Conservation (phyloP, 352 stramenopile species). For the Globisporangium cystogenes region DNA sequence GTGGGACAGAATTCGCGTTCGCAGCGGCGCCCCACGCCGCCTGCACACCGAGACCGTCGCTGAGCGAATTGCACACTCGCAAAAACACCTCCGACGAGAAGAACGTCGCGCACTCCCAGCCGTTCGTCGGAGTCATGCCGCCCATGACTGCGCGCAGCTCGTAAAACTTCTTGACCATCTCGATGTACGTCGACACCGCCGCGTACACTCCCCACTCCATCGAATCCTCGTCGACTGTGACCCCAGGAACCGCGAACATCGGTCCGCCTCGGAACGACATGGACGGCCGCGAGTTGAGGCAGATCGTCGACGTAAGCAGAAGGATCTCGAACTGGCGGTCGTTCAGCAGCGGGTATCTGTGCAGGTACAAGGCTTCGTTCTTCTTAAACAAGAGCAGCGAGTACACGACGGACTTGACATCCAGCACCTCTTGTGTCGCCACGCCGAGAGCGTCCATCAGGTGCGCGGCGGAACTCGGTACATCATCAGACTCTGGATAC, state of each 20-base stretch:
- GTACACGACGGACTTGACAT: conserved; percentile 49
- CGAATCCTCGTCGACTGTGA: background rate
- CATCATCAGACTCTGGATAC: conserved; percentile 20
- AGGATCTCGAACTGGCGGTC: conserved; percentile 41
- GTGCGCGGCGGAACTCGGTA: conserved; percentile 15
- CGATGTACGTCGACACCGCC: conserved; percentile 36
- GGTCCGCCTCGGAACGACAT: background rate
- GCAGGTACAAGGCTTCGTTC: conserved; percentile 30
- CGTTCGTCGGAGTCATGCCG: conserved; percentile 21
- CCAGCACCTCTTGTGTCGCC: conserved; percentile 26
- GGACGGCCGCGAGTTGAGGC: conserved; percentile 4
- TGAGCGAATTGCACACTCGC: conserved; percentile 27
- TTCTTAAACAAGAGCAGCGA: conserved; percentile 49
- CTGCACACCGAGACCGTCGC: conserved; percentile 2
- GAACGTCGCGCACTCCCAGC: conserved; percentile 31
- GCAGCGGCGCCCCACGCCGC: conserved; percentile 11
- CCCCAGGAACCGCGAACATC: background rate
- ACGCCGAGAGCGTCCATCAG: conserved; percentile 13
- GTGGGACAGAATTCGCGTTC: background rate
- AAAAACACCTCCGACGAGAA: conserved; percentile 69
- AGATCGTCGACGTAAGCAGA: conserved; percentile 52
- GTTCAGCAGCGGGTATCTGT: conserved; percentile 24
- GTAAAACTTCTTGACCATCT: conserved; percentile 50
- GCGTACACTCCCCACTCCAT: conserved; percentile 51
- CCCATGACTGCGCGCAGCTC: conserved; percentile 47